Conservation (phyloP, 495 filamentous ascomycete species). For the Arthonia radiata region DNA sequence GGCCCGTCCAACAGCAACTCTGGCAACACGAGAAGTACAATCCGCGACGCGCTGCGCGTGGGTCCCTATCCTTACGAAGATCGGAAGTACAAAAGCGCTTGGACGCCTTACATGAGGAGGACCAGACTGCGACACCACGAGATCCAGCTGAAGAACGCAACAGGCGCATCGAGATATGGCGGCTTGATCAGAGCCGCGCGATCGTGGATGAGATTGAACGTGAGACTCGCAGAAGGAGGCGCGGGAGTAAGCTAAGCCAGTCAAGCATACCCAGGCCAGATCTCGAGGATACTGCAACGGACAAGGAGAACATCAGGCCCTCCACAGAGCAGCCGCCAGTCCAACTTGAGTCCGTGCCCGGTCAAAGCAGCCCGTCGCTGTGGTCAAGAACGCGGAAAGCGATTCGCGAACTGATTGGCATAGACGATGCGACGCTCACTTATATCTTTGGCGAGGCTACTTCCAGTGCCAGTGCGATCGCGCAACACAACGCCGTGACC, state of each 20-base stretch:
- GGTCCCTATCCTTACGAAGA: constrained; percentile 17
- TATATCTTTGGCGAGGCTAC: constrained; percentile 68
- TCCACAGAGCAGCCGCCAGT: constrained; percentile 11
- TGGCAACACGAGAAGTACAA: constrained; percentile 72
- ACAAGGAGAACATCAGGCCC: constrained; percentile 10
- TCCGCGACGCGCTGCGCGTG: constrained; percentile 37
- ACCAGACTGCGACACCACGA: too few relatives aligned
- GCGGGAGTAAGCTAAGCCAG: constrained; percentile 16
- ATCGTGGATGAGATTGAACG: constrained; percentile 72
- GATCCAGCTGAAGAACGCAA: constrained; percentile 39
- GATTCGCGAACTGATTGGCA: constrained; percentile 70
- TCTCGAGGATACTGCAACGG: constrained; percentile 6
- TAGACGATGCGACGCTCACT: constrained; percentile 62
- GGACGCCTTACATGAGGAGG: constrained; percentile 39
- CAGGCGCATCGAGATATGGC: constrained; percentile 70
- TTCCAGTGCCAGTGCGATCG: constrained; percentile 22
- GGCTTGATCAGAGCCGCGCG: constrained; percentile 66
- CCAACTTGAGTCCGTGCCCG: constrained; percentile 19
- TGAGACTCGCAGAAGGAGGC: constrained; percentile 52
- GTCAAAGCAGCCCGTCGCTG: constrained; percentile 29
- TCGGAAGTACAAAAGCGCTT: constrained; percentile 38
- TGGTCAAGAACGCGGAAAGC: constrained; percentile 66
- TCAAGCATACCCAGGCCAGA: constrained; percentile 12
- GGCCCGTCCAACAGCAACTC: constrained; percentile 45
- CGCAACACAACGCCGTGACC: constrained; percentile 4